Evolutionary conservation across 2,329 filamentous ascomycete species (phyloP), one percentile per base, ranked within the genome.

Genomic region (Drechmeria coniospora): DNA sequence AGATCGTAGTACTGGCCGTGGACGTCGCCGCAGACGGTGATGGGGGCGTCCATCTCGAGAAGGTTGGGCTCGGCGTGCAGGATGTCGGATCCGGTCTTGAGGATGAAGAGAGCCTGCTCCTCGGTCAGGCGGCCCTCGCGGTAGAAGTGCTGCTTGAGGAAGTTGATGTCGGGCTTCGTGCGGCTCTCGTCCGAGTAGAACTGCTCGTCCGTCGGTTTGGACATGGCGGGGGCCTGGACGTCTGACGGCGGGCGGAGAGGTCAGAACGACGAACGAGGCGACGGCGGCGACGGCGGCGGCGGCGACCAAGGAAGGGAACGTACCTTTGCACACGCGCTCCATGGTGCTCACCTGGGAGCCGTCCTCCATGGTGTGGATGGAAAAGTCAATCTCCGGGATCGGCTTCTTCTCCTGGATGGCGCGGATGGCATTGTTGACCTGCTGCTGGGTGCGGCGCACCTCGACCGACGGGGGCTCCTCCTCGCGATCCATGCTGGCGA

Each of bases 1-100:
- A 98, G 60, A 55, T 98, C 90, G 55, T 93, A 98, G 62, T 95
- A 98, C 60, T 98, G 90, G 41, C 90, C 90, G 56, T 98, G 90
- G 30, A 98, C 86, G 49, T 98, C 90, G 50, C 90, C 90, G 47
- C 90, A 98, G 27, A 98, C 90, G 8, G 90, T 98, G 50, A 98
- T 98, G 35, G 90, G 90, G 22, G 90, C 90, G 55, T 98, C 90
- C 90, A 98, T 98, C 65, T 98, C 90, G 41, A 98, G 68, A 39
- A 98, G 65, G 55, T 95, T 98, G 39, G 90, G 87, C 60, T 98
- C 90, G 36, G 77, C 67, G 48, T 78, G 79, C 45, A 98, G 66
- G 27, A 98, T 60, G 53, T 94, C 80, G 31, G 83, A 84, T 36
- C 87, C 90, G 43, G 78, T 75, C 44, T 74, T 72, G 53, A 98